These are phyloP conservation scores for Phyllosticta citribraziliensis DNA, from an alignment of 2,329 filamentous ascomycete genomes.

Conservation along the genomic window DNA sequence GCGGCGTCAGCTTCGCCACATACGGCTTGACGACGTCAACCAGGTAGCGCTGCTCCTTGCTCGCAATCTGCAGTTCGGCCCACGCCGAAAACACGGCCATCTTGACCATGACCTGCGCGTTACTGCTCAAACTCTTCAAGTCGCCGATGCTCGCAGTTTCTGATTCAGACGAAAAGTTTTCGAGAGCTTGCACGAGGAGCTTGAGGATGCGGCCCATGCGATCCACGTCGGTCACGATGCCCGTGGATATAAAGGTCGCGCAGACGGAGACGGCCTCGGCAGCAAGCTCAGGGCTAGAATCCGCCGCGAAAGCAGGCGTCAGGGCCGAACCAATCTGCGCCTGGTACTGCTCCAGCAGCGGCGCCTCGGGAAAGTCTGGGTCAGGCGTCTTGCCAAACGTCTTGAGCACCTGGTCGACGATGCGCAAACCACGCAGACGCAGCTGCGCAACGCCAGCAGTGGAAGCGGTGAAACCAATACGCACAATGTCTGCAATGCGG, in stretches of 20 bases:
- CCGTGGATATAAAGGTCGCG: constrained; percentile 93
- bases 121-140: constrained; percentile 82
- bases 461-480: constrained; percentile 94
- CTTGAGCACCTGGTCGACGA: constrained; percentile 85
- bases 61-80: constrained; percentile 94
- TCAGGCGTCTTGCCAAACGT: constrained; percentile 94
- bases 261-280: constrained; percentile 96
- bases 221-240: constrained; percentile 93
- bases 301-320: constrained; percentile 88
- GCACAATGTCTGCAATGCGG: constrained; percentile 82
- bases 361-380: constrained; percentile 94
- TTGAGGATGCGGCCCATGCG: constrained; percentile 98
- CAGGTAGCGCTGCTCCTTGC: constrained; percentile 81
- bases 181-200: constrained; percentile 77
- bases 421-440: constrained; percentile 81
- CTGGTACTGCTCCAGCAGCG: constrained; percentile 94
- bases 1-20: constrained; percentile 76
- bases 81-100: constrained; percentile 95
- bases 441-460: constrained; percentile 87
- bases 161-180: constrained; percentile 78
- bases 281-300: constrained; percentile 91
- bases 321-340: constrained; percentile 95
- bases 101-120: constrained; percentile 97
- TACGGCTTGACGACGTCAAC: constrained; percentile 82
- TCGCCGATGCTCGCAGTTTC: constrained; percentile 87